phyloP scores from a whole-genome alignment of 2,329 filamentous ascomycete genomes.

The Colletotrichum sp. region DNA sequence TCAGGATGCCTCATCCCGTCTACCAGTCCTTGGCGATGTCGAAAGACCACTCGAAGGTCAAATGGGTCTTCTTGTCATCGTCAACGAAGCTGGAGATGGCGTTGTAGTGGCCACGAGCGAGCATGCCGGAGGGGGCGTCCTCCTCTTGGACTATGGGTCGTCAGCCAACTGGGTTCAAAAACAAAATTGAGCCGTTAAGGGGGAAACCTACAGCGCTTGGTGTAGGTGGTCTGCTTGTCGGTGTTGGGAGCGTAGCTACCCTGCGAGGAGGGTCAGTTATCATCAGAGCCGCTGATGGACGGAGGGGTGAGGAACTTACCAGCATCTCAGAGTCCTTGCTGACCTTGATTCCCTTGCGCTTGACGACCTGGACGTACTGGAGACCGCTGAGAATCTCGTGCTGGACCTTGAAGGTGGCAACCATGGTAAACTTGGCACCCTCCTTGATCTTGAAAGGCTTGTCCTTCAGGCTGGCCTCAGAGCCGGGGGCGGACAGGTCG shows the following conservation, averaged over 20 bases:
- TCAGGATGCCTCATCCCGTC: neutral
- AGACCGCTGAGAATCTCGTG: constrained; percentile 94
- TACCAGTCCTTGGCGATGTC: constrained; percentile 98
- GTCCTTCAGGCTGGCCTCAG: constrained; percentile 80
- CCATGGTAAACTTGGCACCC: constrained; percentile 92
- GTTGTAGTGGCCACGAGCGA: constrained; percentile 88
- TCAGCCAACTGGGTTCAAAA: constrained; percentile 2
- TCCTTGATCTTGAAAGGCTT: constrained; percentile 99
- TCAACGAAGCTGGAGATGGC: constrained; percentile 91
- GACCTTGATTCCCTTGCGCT: constrained; percentile 83
- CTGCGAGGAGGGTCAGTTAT: constrained; percentile 48
- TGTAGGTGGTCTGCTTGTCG: constrained; percentile 81
- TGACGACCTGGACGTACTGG: constrained; percentile 95
- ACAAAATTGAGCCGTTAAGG: neutral
- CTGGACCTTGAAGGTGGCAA: constrained; percentile 92
- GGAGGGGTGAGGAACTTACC: constrained; percentile 56
- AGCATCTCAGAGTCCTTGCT: constrained; percentile 99
- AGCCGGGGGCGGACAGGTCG: constrained; percentile 77
- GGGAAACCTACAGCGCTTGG: constrained; percentile 82
- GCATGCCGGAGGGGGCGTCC: constrained; percentile 89
- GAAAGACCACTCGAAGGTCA: constrained; percentile 95
- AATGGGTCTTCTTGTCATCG: constrained; percentile 89
- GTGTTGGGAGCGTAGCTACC: constrained; percentile 95
- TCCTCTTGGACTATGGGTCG: constrained; percentile 78
- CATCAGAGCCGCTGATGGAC: neutral